phyloP scores from a whole-genome alignment of 352 stramenopile species.

The Phytophthora colocasiae region DNA sequence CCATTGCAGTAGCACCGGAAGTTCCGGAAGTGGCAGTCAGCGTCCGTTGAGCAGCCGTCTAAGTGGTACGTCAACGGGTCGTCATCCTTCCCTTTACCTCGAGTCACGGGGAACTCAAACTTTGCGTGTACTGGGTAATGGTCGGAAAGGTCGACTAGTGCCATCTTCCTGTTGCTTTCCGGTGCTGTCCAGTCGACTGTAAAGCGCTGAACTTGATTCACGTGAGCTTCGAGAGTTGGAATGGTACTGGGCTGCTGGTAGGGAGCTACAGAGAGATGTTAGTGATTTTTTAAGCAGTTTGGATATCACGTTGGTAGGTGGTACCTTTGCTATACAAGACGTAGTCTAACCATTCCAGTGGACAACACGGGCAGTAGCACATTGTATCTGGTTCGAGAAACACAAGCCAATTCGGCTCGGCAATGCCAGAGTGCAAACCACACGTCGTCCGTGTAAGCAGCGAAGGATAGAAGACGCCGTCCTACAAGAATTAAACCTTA shows the following conservation, averaged over 20 bases:
- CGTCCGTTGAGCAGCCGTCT: slow-evolving; percentile 76
- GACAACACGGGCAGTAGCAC: slow-evolving; percentile 85
- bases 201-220: slow-evolving; percentile 66
- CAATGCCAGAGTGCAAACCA: slow-evolving; percentile 22
- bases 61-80: slow-evolving; percentile 70
- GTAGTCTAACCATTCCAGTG: slow-evolving; percentile 87
- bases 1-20: slow-evolving; percentile 83
- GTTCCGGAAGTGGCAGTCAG: slow-evolving; percentile 70
- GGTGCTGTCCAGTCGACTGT: slow-evolving; percentile 69
- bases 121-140: slow-evolving; percentile 79
- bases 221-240: slow-evolving; percentile 64
- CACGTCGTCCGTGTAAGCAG: slow-evolving; percentile 64
- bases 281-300: too few relatives aligned
- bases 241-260: slow-evolving; percentile 70
- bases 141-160: slow-evolving; percentile 75
- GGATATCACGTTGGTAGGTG: too few relatives aligned
- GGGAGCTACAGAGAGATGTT: slow-evolving; percentile 37
- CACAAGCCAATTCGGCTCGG: slow-evolving; percentile 36
- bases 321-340: slow-evolving; percentile 76
- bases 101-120: slow-evolving; percentile 71
- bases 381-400: slow-evolving; percentile 52
- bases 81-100: slow-evolving; percentile 47
- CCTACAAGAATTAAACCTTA: slow-evolving; percentile 28
- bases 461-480: slow-evolving; percentile 62
- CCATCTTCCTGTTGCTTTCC: slow-evolving; percentile 61